Evolutionary conservation across 2,329 filamentous ascomycete genomes (phyloP).

Genomic region (Fusarium austroafricanum): DNA sequence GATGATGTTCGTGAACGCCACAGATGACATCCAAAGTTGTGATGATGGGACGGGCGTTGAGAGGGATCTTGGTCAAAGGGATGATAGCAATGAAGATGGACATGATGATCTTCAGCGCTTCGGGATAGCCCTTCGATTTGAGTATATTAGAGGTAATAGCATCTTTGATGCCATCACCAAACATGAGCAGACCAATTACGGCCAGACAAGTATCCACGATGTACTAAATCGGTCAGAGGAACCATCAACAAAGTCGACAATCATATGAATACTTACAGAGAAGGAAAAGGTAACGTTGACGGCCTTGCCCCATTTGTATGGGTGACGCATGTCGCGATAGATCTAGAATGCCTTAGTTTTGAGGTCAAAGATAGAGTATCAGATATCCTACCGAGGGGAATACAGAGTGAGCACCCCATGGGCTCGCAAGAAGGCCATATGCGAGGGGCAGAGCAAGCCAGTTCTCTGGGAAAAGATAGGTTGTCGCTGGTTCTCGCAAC

Average conservation of each 20-base stretch:
- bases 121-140: conserved; percentile 77
- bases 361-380: not conserved
- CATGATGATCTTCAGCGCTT: conserved; percentile 78
- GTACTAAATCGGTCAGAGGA: conserved; percentile 62
- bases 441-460: conserved; percentile 90
- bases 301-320: conserved; percentile 80
- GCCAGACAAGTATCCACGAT: conserved; percentile 85
- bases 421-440: conserved; percentile 88
- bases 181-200: conserved; percentile 90
- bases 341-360: conserved; percentile 54
- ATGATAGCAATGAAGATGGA: conserved; percentile 92
- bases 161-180: conserved; percentile 86
- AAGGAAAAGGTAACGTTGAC: conserved; percentile 86
- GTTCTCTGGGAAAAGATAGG: conserved; percentile 84
- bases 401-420: conserved; percentile 72
- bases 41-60: conserved; percentile 89
- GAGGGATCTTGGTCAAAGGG: conserved; percentile 92
- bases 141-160: conserved; percentile 94
- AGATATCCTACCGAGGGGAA: conserved; percentile 77
- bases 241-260: not conserved
- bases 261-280: conserved; percentile 66
- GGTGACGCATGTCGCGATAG: conserved; percentile 75
- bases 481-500: conserved; percentile 80
- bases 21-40: conserved; percentile 84
- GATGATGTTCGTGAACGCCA: conserved; percentile 70